Percentiles rank a stretch among this genome's conserved stretches.
These are phyloP conservation scores for Trichoderma parareesei DNA, from an alignment of 495 filamentous ascomycete species.

Conservation along the genomic window DNA sequence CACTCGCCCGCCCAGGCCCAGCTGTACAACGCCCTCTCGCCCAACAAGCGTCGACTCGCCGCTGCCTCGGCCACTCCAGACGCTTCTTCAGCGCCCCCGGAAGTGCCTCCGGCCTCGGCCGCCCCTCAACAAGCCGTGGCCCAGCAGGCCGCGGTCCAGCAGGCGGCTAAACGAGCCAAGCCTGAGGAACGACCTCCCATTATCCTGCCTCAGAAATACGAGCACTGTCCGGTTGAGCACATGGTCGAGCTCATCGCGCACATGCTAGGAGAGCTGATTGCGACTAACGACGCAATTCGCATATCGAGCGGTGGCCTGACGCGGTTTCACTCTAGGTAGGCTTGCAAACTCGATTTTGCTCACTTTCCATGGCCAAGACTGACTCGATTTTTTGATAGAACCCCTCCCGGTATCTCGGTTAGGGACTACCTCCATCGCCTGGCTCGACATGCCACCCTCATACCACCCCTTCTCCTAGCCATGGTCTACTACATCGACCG, in stretches of 20 bases:
- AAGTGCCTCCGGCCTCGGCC: background rate
- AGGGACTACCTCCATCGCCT: slow-evolving; percentile 85
- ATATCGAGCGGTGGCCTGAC: slow-evolving; percentile 77
- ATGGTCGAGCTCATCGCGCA: slow-evolving; percentile 84
- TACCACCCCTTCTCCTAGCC: slow-evolving; percentile 89
- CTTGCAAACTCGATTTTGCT: background rate
- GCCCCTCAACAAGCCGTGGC: background rate
- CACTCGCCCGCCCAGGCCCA: slow-evolving; percentile 28
- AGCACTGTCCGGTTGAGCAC: slow-evolving; percentile 69
- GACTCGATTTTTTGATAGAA: slow-evolving; percentile 35
- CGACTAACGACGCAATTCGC: slow-evolving; percentile 83
- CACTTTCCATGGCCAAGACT: background rate
- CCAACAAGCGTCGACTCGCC: slow-evolving; percentile 26
- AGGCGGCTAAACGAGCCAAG: slow-evolving; percentile 43
- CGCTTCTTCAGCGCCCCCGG: background rate
- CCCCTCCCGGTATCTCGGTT: slow-evolving; percentile 89
- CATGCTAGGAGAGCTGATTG: slow-evolving; percentile 91
- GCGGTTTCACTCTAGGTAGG: slow-evolving; percentile 85
- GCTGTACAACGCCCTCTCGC: slow-evolving; percentile 28
- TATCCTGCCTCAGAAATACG: slow-evolving; percentile 67
- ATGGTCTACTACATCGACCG: slow-evolving; percentile 99
- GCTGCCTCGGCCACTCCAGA: background rate
- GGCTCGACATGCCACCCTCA: slow-evolving; percentile 87
- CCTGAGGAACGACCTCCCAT: slow-evolving; percentile 44
- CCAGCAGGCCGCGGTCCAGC: slow-evolving; percentile 22